Conservation (phyloP, 257 asterid species). For the Nicotiana undulata region DNA sequence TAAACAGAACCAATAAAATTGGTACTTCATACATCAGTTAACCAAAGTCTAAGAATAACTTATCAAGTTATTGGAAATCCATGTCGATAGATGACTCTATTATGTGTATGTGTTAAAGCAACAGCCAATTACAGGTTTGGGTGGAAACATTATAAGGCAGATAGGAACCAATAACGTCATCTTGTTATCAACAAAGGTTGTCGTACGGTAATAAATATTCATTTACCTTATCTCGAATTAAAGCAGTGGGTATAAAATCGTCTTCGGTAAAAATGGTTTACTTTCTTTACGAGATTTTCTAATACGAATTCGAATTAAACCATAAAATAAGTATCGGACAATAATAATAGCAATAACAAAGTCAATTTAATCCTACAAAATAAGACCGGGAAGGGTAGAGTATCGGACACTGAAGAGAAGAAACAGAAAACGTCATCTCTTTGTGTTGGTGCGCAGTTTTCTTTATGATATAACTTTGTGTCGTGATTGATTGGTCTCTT, state of each 20-base stretch:
- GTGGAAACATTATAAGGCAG: background rate
- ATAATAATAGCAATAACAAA: too few relatives aligned
- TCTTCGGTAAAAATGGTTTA: too few relatives aligned
- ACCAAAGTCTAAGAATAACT: background rate
- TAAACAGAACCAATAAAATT: background rate
- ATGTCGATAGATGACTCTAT: background rate
- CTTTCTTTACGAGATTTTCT: rapidly evolving
- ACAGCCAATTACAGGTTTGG: background rate
- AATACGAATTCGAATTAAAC: too few relatives aligned
- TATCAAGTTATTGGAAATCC: background rate
- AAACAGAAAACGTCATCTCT: background rate
- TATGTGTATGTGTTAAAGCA: background rate
- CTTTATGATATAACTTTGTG: background rate
- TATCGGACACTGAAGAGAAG: too few relatives aligned
- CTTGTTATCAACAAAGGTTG: background rate
- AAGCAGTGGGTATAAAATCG: rapidly evolving
- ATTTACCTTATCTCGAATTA: too few relatives aligned
- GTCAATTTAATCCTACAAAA: too few relatives aligned
- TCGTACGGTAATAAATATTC: rapidly evolving
- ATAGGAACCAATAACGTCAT: background rate
- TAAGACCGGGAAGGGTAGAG: too few relatives aligned
- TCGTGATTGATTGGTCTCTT: background rate
- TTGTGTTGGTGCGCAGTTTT: background rate
- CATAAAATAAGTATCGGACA: too few relatives aligned
- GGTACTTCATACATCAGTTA: background rate